phyloP scores from a whole-genome alignment of 176 grass and related monocot genomes.

The Cocos nucifera region DNA sequence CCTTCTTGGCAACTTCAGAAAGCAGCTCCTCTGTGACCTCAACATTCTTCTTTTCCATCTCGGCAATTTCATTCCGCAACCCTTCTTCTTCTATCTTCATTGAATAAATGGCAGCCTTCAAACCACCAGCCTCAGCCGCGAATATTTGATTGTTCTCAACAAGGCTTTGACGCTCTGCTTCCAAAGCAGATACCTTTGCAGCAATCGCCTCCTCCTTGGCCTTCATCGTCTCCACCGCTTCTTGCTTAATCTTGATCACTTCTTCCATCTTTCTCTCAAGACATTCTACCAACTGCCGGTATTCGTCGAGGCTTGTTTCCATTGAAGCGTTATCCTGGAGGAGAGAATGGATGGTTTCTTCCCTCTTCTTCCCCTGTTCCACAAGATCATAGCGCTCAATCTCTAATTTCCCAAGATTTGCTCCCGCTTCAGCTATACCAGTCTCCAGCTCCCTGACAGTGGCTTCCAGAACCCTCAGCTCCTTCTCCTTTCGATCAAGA shows the following conservation, averaged over 20 bases:
- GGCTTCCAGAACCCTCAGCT: not conserved
- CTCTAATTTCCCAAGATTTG: not conserved
- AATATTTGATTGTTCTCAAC: constrained; percentile 17
- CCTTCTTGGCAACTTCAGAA: no score
- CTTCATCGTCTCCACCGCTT: constrained; percentile 28
- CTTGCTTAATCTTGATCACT: constrained; percentile 16
- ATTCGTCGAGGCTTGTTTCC: constrained; percentile 20
- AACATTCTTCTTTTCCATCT: no score
- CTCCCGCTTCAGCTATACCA: constrained; percentile 4
- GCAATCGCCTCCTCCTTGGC: constrained; percentile 24
- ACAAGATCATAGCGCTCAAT: constrained; percentile 13
- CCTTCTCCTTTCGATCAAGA: no score
- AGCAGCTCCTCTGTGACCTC: no score
- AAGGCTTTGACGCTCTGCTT: not conserved
- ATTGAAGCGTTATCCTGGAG: constrained; percentile 16
- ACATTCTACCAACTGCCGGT: not conserved
- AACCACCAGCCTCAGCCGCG: constrained; percentile 14
- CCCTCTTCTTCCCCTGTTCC: constrained; percentile 16
- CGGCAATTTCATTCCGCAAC: no score
- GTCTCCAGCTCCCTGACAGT: constrained; percentile 20
- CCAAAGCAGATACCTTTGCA: constrained; percentile 11
- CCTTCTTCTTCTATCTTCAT: no score
- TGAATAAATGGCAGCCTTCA: constrained; percentile 19
- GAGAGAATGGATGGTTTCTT: constrained; percentile 5
- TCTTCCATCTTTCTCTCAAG: constrained; percentile 15